Evolutionary conservation across 2,329 filamentous ascomycete species (phyloP).

Genomic region (Paramyrothecium roridum): DNA sequence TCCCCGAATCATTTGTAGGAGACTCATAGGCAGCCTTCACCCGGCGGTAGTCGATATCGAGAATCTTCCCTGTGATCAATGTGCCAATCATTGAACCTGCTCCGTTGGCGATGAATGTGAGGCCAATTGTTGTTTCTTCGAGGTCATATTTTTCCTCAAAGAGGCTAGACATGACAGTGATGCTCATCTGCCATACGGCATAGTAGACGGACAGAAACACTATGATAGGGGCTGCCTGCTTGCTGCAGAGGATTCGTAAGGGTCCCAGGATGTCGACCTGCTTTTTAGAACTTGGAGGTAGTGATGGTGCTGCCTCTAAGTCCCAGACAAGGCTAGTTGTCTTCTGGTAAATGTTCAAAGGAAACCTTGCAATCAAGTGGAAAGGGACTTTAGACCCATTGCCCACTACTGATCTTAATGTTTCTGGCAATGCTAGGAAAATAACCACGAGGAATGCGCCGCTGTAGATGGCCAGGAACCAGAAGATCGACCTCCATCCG

Average conservation of each 20-base stretch:
- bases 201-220: slow-evolving; percentile 48
- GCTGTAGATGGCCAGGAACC: slow-evolving; percentile 30
- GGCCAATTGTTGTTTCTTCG: slow-evolving; percentile 39
- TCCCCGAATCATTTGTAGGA: rapidly evolving
- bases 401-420: slow-evolving; percentile 25
- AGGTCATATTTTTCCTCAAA: slow-evolving; percentile 41
- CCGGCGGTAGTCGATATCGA: slow-evolving; percentile 47
- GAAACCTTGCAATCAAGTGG: slow-evolving; percentile 24
- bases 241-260: slow-evolving; percentile 42
- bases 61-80: slow-evolving; percentile 46
- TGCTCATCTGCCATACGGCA: slow-evolving; percentile 53
- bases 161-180: slow-evolving; percentile 48
- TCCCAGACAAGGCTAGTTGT: slow-evolving; percentile 19
- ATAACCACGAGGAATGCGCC: slow-evolving; percentile 13
- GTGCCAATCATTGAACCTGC: slow-evolving; percentile 52
- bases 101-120: slow-evolving; percentile 54
- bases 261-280: slow-evolving; percentile 41
- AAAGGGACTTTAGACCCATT: too few relatives aligned
- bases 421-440: slow-evolving; percentile 23
- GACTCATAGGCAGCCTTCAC: slow-evolving; percentile 22
- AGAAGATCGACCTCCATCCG: slow-evolving; percentile 35
- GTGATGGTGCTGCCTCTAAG: background rate
- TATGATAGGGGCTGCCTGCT: slow-evolving; percentile 39
- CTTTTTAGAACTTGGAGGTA: slow-evolving; percentile 18
- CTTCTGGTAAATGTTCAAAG: slow-evolving; percentile 28